Evolutionary conservation across 164 flowering plant species (phyloP), one percentile per base, ranked within the genome.

Genomic region (Magnolia kwangsiensis): DNA sequence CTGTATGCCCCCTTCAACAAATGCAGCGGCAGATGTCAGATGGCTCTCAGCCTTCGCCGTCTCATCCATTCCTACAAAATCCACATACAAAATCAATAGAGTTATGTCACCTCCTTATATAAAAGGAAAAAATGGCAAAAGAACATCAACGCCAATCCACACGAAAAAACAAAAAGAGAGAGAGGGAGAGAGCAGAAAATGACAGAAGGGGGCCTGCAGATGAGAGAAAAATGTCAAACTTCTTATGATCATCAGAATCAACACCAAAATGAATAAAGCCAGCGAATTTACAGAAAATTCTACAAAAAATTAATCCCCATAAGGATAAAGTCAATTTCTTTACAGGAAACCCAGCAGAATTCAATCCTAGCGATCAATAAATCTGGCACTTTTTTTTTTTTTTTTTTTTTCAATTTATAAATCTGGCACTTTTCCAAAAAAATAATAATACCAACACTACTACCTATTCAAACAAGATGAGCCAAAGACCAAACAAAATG

Each of bases 1-100:
- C 72, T 94, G 99, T 75, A 94, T 84, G 74, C 99, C 98, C 2
- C 99, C 99, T 76, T 94, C 96, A 45, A 96, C 99, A 77, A 96
- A 96, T 76, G 97, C 99, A 24, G 95, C 97, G 58, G 97, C 97
- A 1, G 98, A 92, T 29, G 94, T 88, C 82, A 90, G 74, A 81
- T 89, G 94, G 74, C 72, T 78, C 71, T 89, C 97, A 66, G 77
- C 69, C 80, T 84, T 84, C 75, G 79, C 78, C 24, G 23, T 82
- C 82, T 86, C 93, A 27, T 92, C 93, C 90, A 85, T 89, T 72
- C 67, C 84, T 55, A 72, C 37, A 55, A 72, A 51, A 23, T 64
- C 74, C 18, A 71, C 55, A 63, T 51, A 4, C 58, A 70, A 49
- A 70, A 70, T 70, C 49, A 29, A 68, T 13, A 68, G 29, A 31